These are phyloP conservation scores for Setaria italica DNA, from an alignment of 202 grass and related monocot species.

Conservation along the genomic window DNA sequence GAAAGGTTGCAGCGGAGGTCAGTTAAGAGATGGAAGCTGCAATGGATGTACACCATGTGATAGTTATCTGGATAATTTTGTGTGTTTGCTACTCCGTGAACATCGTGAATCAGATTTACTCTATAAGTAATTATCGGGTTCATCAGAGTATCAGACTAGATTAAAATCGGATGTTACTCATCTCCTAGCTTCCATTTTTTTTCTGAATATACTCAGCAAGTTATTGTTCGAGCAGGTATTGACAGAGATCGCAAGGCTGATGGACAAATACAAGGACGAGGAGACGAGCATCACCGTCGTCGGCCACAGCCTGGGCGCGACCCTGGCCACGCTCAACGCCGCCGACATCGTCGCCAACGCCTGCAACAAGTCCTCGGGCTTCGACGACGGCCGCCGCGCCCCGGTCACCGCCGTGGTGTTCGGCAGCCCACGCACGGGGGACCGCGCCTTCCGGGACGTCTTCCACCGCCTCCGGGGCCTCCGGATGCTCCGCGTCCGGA, in stretches of 20 bases:
- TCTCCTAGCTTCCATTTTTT: not conserved
- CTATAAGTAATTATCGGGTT: not conserved
- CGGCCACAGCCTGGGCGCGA: conserved; percentile 84
- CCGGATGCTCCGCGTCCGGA: conserved; percentile 75
- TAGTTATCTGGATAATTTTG: not conserved
- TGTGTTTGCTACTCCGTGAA: not conserved
- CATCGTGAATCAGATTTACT: not conserved
- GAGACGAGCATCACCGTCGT: conserved; percentile 80
- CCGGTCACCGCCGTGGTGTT: conserved; percentile 80
- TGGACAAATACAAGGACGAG: conserved; percentile 78
- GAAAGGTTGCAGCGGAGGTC: conserved; percentile 1
- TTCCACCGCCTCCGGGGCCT: conserved; percentile 66
- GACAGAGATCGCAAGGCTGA: conserved; percentile 64
- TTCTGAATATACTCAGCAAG: not conserved
- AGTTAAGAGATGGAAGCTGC: conserved; percentile 2
- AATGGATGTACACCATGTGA: not conserved
- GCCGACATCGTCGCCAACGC: conserved; percentile 68
- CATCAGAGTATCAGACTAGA: not conserved
- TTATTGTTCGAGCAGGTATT: conserved; percentile 57
- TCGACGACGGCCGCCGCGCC: not conserved
- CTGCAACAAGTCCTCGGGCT: conserved; percentile 45
- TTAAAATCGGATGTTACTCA: not conserved
- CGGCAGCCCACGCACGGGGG: conserved; percentile 76
- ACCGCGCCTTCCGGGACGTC: conserved; percentile 57
- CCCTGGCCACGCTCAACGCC: conserved; percentile 79